Percentiles rank a stretch among this genome's conserved stretches.
Conservation (phyloP, 1,284 basidiomycete genomes). For the Dichomitus squalens region DNA sequence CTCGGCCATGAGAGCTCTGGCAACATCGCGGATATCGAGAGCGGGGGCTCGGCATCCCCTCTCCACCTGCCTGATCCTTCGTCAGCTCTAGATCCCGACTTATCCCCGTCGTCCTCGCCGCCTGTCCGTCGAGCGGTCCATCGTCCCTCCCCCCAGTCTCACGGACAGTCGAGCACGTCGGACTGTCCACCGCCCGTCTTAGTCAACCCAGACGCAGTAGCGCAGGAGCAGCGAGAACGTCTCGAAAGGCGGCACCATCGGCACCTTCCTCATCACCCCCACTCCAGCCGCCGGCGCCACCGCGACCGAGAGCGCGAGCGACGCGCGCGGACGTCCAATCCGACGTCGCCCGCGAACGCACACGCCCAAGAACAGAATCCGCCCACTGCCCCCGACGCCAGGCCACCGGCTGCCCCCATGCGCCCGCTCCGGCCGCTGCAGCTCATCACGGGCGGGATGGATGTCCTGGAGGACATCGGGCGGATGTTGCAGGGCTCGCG, state of each 20-base stretch:
- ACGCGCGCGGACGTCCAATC: slow-evolving; percentile 4
- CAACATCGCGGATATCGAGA: slow-evolving; percentile 17
- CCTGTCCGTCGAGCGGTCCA: too few relatives aligned
- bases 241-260: slow-evolving; percentile 7
- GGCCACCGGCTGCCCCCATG: not conserved
- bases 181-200: not conserved
- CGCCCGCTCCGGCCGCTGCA: slow-evolving; percentile 4
- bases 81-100: too few relatives aligned
- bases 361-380: not conserved
- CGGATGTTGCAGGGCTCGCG: slow-evolving; percentile 9
- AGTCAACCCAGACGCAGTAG: not conserved
- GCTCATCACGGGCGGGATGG: not conserved
- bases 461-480: slow-evolving; percentile 18
- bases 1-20: slow-evolving; percentile 9
- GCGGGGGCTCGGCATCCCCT: slow-evolving; percentile 1
- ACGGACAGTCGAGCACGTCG: not conserved
- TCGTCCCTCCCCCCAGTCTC: not conserved
- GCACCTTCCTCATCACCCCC: not conserved
- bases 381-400: not conserved
- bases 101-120: too few relatives aligned
- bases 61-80: too few relatives aligned
- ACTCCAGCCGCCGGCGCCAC: slow-evolving; percentile 1
- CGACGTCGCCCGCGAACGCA: not conserved
- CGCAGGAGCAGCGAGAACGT: slow-evolving; percentile 5
- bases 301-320: slow-evolving; percentile 12